phyloP scores from a whole-genome alignment of 108 stramenopile species.

The Nitzschia putrida region DNA sequence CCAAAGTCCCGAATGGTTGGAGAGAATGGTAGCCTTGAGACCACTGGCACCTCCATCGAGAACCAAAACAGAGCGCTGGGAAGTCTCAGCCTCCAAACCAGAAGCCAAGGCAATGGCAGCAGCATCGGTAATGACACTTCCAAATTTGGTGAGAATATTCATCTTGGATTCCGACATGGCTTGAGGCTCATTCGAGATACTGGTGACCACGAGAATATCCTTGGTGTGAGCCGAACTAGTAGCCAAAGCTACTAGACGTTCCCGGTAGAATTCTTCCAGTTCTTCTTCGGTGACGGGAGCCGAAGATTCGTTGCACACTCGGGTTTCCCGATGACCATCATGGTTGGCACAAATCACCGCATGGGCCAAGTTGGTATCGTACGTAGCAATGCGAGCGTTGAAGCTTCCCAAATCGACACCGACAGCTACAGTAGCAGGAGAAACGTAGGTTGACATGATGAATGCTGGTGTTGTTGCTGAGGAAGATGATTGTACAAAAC shows the following conservation, averaged over 20 bases:
- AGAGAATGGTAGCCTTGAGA: constrained; percentile 52
- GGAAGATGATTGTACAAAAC: not conserved
- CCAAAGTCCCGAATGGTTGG: constrained; percentile 19
- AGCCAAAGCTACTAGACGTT: constrained; percentile 26
- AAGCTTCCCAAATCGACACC: constrained; percentile 43
- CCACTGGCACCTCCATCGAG: constrained; percentile 74
- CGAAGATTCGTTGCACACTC: not conserved
- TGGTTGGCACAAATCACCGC: constrained; percentile 31
- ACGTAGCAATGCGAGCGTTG: constrained; percentile 41
- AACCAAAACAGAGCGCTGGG: constrained; percentile 43
- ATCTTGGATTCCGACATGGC: constrained; percentile 2
- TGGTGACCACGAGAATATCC: constrained; percentile 26
- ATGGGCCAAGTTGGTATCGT: constrained; percentile 36
- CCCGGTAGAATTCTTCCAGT: constrained; percentile 14
- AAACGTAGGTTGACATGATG: not conserved
- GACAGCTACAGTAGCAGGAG: constrained; percentile 23
- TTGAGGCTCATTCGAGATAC: constrained; percentile 23
- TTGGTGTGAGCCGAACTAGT: constrained; percentile 39
- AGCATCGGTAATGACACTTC: constrained; percentile 37
- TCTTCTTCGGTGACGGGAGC: constrained; percentile 10
- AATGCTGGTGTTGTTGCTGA: not conserved
- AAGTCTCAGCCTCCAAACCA: constrained; percentile 22
- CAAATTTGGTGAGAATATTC: constrained; percentile 14
- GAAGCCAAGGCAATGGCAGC: constrained; percentile 38
- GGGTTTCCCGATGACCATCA: constrained; percentile 36